Percentiles rank a stretch among this genome's conserved stretches.
These are phyloP conservation scores for Hyphopichia burtonii DNA, from an alignment of 1,139 yeast species.

Conservation along the genomic window DNA sequence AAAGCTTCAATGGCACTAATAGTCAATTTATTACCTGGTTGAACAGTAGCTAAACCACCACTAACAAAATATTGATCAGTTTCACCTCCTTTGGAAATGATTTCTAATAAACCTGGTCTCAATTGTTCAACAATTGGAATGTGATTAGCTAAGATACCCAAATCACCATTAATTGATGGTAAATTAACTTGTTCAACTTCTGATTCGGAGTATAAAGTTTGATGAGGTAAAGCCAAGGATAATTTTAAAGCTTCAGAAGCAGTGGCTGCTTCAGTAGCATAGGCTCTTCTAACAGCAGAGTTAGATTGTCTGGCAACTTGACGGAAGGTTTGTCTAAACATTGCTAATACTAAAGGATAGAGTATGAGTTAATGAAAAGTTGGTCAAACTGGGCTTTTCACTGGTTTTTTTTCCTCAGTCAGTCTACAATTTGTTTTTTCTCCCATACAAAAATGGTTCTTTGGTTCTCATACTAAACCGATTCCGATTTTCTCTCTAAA, in stretches of 20 bases:
- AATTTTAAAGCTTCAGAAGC: conserved; percentile 77
- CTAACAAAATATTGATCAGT: conserved; percentile 83
- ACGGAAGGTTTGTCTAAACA: conserved; percentile 72
- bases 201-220: conserved; percentile 53
- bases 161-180: conserved; percentile 94
- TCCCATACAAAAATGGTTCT: not conserved
- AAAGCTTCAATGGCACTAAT: conserved; percentile 96
- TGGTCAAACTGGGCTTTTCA: not conserved
- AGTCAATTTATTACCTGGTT: conserved; percentile 89
- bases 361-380: not conserved
- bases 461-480: not conserved
- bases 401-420: not conserved
- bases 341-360: conserved; percentile 17
- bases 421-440: not conserved
- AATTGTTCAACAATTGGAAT: conserved; percentile 97
- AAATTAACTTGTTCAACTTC: conserved; percentile 86
- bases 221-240: conserved; percentile 89
- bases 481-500: not conserved
- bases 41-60: conserved; percentile 97
- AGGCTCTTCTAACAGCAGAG: conserved; percentile 69
- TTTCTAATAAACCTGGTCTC: conserved; percentile 93
- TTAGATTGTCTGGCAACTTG: conserved; percentile 65
- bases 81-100: conserved; percentile 75
- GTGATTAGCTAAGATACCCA: conserved; percentile 97
- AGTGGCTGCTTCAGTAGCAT: conserved; percentile 84